Percentiles rank a stretch among this genome's conserved stretches.
Evolutionary conservation across 805 yeast species (phyloP).

Genomic region (Kuraishia piskuri): DNA sequence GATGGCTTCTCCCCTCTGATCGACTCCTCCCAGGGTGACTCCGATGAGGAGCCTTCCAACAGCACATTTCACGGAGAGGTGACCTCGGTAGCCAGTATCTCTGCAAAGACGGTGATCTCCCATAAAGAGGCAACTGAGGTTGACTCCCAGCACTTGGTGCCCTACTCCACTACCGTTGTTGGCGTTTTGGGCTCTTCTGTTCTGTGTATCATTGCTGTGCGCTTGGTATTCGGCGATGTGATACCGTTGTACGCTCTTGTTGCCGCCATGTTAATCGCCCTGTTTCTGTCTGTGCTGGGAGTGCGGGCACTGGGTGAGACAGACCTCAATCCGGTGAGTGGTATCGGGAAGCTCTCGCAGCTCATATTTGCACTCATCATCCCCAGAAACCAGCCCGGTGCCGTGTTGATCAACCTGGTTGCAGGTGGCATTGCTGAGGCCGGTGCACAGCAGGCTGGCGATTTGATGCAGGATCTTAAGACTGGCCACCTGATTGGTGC

Average conservation of each 20-base stretch:
- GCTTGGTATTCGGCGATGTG: constrained; percentile 57
- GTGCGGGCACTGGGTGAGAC: constrained; percentile 96
- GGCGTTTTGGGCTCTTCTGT: constrained; percentile 65
- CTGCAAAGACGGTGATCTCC: background rate
- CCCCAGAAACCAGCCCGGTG: constrained; percentile 68
- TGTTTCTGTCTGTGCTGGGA: constrained; percentile 75
- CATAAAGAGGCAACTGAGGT: constrained; percentile 16
- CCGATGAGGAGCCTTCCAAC: constrained; percentile 15
- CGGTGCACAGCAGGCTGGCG: constrained; percentile 99
- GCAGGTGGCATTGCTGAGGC: constrained; percentile 99
- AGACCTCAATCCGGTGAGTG: constrained; percentile 93
- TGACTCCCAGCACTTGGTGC: constrained; percentile 39
- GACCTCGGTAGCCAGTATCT: background rate
- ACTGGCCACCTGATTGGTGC: constrained; percentile 92
- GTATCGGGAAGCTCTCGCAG: constrained; percentile 92
- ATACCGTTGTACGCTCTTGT: constrained; percentile 66
- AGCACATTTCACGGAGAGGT: constrained; percentile 15
- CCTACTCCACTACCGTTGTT: constrained; percentile 34
- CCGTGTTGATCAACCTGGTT: constrained; percentile 74
- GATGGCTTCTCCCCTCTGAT: background rate
- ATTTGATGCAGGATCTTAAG: constrained; percentile 92
- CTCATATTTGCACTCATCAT: constrained; percentile 75
- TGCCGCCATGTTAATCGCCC: constrained; percentile 64
- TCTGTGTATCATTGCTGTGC: constrained; percentile 57
- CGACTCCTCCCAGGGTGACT: constrained; percentile 3